These are phyloP conservation scores for Daldinia concentrica DNA, from an alignment of 495 filamentous ascomycete genomes.

Conservation along the genomic window DNA sequence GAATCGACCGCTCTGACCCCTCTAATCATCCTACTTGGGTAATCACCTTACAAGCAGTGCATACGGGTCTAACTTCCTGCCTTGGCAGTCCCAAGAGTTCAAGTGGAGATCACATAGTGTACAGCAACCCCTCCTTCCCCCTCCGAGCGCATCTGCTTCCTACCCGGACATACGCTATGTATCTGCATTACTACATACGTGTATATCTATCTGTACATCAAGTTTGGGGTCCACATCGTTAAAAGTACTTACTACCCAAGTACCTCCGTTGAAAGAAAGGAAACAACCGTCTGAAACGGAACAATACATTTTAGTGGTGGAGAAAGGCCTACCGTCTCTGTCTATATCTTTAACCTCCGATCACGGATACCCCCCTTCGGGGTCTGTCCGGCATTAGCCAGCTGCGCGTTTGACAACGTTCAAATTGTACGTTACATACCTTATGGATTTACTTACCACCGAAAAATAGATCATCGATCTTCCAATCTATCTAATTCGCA, in stretches of 20 bases:
- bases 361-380: slow-evolving; percentile 28
- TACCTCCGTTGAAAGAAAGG: slow-evolving; percentile 22
- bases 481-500: slow-evolving; percentile 8
- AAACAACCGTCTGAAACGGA: slow-evolving; percentile 16
- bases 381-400: slow-evolving; percentile 30
- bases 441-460: not conserved
- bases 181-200: slow-evolving; percentile 4
- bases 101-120: slow-evolving; percentile 30
- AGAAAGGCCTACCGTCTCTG: slow-evolving; percentile 3
- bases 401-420: slow-evolving; percentile 16
- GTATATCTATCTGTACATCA: not conserved
- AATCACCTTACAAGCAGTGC: slow-evolving; percentile 28
- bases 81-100: slow-evolving; percentile 35
- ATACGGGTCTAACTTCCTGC: slow-evolving; percentile 33
- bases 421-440: slow-evolving; percentile 15
- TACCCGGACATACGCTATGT: slow-evolving; percentile 3
- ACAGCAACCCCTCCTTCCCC: slow-evolving; percentile 38
- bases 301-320: not conserved
- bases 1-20: slow-evolving; percentile 25
- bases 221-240: not conserved
- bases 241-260: slow-evolving; percentile 1
- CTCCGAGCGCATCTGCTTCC: slow-evolving; percentile 6
- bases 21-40: slow-evolving; percentile 2
- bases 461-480: slow-evolving; percentile 14
- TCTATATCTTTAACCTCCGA: slow-evolving; percentile 20